Conservation (phyloP, 2,329 filamentous ascomycete species). For the Cytospora leucostoma region DNA sequence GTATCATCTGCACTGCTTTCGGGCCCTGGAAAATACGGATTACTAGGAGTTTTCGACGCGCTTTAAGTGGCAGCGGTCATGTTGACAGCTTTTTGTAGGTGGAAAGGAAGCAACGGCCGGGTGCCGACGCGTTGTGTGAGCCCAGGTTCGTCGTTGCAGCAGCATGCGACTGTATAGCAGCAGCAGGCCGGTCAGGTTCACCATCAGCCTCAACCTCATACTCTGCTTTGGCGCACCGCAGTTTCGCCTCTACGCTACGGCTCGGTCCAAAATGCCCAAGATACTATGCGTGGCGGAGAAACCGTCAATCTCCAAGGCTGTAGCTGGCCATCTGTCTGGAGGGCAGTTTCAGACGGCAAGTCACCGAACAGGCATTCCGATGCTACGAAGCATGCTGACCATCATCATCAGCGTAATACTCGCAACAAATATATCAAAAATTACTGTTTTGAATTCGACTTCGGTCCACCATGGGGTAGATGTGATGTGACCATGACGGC, state of each 20-base stretch:
- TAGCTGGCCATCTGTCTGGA: constrained; percentile 85
- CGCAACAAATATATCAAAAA: constrained; percentile 85
- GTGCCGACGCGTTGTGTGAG: constrained; percentile 19
- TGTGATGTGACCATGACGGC: constrained; percentile 92
- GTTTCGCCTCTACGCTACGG: constrained; percentile 15
- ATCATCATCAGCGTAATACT: constrained; percentile 61
- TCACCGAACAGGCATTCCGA: neutral
- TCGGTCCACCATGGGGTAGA: constrained; percentile 75
- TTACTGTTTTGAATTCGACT: constrained; percentile 88
- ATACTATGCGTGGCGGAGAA: constrained; percentile 64
- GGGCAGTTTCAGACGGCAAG: constrained; percentile 70
- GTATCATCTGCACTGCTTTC: neutral
- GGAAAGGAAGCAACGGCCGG: constrained; percentile 17
- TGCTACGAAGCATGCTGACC: constrained; percentile 1
- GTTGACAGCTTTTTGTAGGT: constrained; percentile 8
- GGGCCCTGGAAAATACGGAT: neutral
- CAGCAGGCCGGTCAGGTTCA: neutral
- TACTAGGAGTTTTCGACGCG: constrained; percentile 2
- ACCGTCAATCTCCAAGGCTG: constrained; percentile 93
- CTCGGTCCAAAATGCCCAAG: constrained; percentile 47
- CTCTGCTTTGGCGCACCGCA: neutral
- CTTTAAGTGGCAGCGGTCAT: constrained; percentile 13
- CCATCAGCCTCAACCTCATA: too few species aligned
- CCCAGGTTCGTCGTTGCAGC: neutral
- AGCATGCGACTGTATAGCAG: constrained; percentile 17